These are phyloP conservation scores for Paramyrothecium sp. DNA, from an alignment of 2,329 filamentous ascomycete genomes.

Conservation along the genomic window DNA sequence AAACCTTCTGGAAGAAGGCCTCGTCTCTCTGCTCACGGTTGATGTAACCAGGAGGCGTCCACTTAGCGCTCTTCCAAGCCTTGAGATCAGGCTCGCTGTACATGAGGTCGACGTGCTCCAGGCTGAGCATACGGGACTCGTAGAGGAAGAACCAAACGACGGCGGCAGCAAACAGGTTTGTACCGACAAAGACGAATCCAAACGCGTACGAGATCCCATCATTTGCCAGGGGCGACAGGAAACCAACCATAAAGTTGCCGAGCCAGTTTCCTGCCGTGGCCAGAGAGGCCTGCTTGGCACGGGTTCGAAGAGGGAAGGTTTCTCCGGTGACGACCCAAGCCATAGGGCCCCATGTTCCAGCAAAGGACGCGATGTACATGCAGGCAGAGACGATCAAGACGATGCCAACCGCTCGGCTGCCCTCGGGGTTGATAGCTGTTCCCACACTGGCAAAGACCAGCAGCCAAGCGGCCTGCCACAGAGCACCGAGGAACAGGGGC, in stretches of 20 bases:
- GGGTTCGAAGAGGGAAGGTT: constrained; percentile 58
- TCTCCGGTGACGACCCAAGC: constrained; percentile 69
- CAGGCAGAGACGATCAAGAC: constrained; percentile 72
- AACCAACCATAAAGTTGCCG: constrained; percentile 66
- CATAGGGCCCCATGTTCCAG: constrained; percentile 67
- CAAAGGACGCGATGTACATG: constrained; percentile 74
- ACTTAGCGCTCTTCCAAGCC: constrained; percentile 58
- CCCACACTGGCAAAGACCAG: constrained; percentile 63
- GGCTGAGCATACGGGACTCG: constrained; percentile 61
- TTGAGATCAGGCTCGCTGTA: constrained; percentile 59
- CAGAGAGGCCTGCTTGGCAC: constrained; percentile 53
- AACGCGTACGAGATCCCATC: constrained; percentile 60
- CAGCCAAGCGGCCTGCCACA: constrained; percentile 68
- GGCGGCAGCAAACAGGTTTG: constrained; percentile 55
- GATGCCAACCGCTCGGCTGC: constrained; percentile 51
- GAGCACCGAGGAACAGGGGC: constrained; percentile 62
- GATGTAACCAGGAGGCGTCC: constrained; percentile 45
- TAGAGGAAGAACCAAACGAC: constrained; percentile 70
- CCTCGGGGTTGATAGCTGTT: constrained; percentile 38
- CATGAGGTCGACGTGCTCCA: constrained; percentile 74
- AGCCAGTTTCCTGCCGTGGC: constrained; percentile 56
- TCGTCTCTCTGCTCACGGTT: constrained; percentile 36
- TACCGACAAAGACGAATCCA: constrained; percentile 65
- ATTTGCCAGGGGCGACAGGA: constrained; percentile 67
- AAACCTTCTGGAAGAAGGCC: not conserved